Conservation (phyloP, 148 eudicot genomes). For the Silene uniflora region DNA sequence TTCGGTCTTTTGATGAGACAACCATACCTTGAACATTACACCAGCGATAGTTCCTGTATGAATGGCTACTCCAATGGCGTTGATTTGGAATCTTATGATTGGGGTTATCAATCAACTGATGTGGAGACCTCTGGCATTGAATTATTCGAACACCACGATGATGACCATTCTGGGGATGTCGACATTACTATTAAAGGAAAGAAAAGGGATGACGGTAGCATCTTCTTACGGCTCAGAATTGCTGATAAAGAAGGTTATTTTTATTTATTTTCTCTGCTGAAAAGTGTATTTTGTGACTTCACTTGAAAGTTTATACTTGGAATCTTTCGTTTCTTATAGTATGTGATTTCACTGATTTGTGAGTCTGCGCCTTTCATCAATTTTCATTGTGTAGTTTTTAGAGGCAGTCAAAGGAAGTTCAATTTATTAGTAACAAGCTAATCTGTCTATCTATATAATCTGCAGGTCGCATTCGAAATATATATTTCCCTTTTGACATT, state of each 20-base stretch:
- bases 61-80: conserved; percentile 38
- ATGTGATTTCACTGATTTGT: not conserved
- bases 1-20: conserved; percentile 34
- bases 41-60: conserved; percentile 30
- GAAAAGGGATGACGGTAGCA: conserved; percentile 62
- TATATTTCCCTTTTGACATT: conserved; percentile 70
- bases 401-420: not conserved
- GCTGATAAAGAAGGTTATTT: conserved; percentile 68
- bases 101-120: conserved; percentile 38
- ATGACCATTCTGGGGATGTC: conserved; percentile 43
- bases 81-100: conserved; percentile 40
- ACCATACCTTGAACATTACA: conserved; percentile 33
- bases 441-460: conserved; percentile 3
- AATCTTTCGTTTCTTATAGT: not conserved
- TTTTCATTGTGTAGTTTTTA: not conserved
- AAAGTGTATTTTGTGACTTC: not conserved
- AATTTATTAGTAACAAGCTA: not conserved
- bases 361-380: not conserved
- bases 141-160: conserved; percentile 48
- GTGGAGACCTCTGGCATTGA: conserved; percentile 52
- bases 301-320: not conserved
- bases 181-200: conserved; percentile 76
- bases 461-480: conserved; percentile 67
- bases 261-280: not conserved
- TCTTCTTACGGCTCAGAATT: conserved; percentile 64